Conservation (phyloP, 257 asterid species). For the Nicotiana undulata region DNA sequence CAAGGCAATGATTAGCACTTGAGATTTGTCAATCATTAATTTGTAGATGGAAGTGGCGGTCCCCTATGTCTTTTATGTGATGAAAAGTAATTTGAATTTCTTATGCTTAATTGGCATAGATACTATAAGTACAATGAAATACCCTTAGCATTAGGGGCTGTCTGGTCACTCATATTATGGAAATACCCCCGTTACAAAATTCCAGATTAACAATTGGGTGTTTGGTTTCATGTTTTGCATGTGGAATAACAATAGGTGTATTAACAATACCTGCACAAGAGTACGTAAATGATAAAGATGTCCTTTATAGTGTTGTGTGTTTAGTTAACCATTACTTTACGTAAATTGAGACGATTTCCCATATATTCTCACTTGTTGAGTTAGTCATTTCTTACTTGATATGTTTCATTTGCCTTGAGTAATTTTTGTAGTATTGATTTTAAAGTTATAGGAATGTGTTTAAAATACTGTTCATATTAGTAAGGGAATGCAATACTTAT, state of each 20-base stretch:
- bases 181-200: not conserved
- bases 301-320: not conserved
- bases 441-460: not conserved
- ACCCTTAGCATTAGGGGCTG: not conserved
- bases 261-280: not conserved
- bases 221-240: not conserved
- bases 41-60: not conserved
- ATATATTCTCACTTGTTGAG: not conserved
- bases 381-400: not conserved
- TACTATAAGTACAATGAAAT: not conserved
- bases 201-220: not conserved
- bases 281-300: not conserved
- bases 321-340: not conserved
- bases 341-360: not conserved
- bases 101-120: not conserved
- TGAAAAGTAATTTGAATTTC: slow-evolving; percentile 1
- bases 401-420: not conserved
- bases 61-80: not conserved
- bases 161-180: no score
- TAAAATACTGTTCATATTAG: not conserved
- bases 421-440: not conserved
- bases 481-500: not conserved
- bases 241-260: not conserved
- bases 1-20: not conserved
- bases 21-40: not conserved